These are phyloP conservation scores for Ceratocystis lukuohia DNA, from an alignment of 2,329 filamentous ascomycete species.

Conservation along the genomic window DNA sequence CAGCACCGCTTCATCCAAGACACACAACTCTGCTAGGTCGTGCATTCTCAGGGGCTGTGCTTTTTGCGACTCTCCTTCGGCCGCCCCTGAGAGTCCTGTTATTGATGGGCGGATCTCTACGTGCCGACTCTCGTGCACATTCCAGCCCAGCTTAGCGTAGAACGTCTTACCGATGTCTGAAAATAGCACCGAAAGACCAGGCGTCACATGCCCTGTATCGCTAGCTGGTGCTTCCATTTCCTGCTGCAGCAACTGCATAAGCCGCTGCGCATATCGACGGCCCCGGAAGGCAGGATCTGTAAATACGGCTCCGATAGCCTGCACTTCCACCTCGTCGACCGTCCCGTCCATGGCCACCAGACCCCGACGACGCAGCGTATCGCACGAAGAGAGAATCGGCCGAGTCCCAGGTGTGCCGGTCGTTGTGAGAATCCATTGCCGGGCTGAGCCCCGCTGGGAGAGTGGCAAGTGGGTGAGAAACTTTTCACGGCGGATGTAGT, in stretches of 20 bases:
- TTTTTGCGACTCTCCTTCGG: not conserved
- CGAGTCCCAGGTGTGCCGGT: slow-evolving; percentile 25
- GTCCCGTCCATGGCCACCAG: slow-evolving; percentile 24
- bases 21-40: slow-evolving; percentile 49
- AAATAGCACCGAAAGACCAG: slow-evolving; percentile 63
- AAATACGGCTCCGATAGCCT: slow-evolving; percentile 73
- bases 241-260: slow-evolving; percentile 45
- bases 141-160: slow-evolving; percentile 68
- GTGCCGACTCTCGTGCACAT: slow-evolving; percentile 58
- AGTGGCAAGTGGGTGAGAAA: slow-evolving; percentile 46
- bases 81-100: slow-evolving; percentile 20
- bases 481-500: slow-evolving; percentile 47
- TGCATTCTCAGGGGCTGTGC: slow-evolving; percentile 39
- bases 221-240: slow-evolving; percentile 21
- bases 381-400: slow-evolving; percentile 49
- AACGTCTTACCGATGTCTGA: slow-evolving; percentile 78
- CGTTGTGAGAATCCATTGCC: slow-evolving; percentile 51
- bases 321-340: slow-evolving; percentile 35
- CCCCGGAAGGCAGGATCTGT: slow-evolving; percentile 54
- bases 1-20: slow-evolving; percentile 50
- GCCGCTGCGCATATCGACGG: slow-evolving; percentile 62
- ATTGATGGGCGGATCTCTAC: slow-evolving; percentile 42
- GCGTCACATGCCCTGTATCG: slow-evolving; percentile 25
- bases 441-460: slow-evolving; percentile 43
- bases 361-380: slow-evolving; percentile 48